phyloP scores from a whole-genome alignment of 768 basidiomycete species.

The Serendipita indica region DNA sequence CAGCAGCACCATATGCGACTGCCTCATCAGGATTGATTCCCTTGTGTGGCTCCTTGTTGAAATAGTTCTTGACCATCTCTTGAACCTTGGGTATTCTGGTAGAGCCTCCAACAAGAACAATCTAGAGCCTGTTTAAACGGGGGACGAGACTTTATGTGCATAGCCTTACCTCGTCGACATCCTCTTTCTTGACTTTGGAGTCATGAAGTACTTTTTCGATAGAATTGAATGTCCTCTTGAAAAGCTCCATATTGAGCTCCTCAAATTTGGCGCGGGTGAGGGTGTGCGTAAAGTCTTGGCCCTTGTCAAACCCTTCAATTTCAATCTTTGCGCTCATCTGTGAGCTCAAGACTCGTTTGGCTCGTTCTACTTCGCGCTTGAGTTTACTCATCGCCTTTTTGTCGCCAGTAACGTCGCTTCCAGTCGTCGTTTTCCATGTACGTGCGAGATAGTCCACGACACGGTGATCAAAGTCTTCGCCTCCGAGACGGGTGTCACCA shows the following conservation, averaged over 20 bases:
- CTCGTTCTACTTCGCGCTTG: constrained; percentile 48
- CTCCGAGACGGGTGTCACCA: constrained; percentile 31
- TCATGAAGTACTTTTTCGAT: constrained; percentile 41
- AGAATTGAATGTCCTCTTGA: constrained; percentile 40
- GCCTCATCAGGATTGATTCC: constrained; percentile 42
- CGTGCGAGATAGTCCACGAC: constrained; percentile 35
- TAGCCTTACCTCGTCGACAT: constrained; percentile 31
- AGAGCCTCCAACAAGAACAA: constrained; percentile 30
- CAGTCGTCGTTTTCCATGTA: constrained; percentile 31
- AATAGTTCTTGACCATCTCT: constrained; percentile 36
- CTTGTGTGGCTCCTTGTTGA: constrained; percentile 36
- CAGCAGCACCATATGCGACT: constrained; percentile 40
- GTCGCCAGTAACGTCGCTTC: constrained; percentile 31
- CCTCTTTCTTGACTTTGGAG: constrained; percentile 35
- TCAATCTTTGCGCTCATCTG: constrained; percentile 35
- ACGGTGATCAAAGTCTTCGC: constrained; percentile 32
- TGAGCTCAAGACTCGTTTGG: constrained; percentile 44
- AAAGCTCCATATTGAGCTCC: constrained; percentile 38
- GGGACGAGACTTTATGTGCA: background rate
- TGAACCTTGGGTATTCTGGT: constrained; percentile 42
- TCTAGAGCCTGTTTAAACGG: constrained; percentile 11
- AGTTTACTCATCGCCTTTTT: constrained; percentile 36
- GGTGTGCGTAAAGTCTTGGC: constrained; percentile 35
- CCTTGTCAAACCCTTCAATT: constrained; percentile 37
- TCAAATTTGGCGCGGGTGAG: constrained; percentile 40